Percentiles rank a stretch among this genome's conserved stretches.
These are phyloP conservation scores for Epichloe baconii DNA, from an alignment of 2,329 filamentous ascomycete genomes.

Conservation along the genomic window DNA sequence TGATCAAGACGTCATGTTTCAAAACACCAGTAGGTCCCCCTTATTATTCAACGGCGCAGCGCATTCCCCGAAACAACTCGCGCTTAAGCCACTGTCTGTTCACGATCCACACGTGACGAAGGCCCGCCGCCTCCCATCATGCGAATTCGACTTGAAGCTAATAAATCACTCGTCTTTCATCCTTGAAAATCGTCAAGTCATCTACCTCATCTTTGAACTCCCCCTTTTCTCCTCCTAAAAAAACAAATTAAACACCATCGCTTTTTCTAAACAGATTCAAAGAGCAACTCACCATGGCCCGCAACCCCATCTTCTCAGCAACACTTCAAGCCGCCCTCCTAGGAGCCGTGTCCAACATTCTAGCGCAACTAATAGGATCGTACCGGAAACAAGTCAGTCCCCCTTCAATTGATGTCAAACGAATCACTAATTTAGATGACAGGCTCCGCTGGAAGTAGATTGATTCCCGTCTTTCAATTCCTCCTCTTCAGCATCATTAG, in stretches of 20 bases:
- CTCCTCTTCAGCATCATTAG: conserved; percentile 58
- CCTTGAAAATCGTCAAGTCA: neutral
- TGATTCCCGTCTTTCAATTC: conserved; percentile 62
- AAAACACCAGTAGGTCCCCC: neutral
- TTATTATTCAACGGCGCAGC: neutral
- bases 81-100: neutral
- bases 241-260: too few relatives aligned
- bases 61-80: neutral
- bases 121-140: neutral
- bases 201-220: too few relatives aligned
- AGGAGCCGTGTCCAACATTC: conserved; percentile 53
- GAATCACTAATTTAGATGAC: neutral
- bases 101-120: neutral
- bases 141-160: too few relatives aligned
- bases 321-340: conserved; percentile 55
- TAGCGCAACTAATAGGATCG: conserved; percentile 58
- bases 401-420: too few relatives aligned
- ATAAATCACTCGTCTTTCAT: too few relatives aligned
- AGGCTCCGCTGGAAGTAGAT: conserved; percentile 33
- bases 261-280: too few relatives aligned
- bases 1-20: neutral
- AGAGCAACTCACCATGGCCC: conserved; percentile 13
- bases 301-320: conserved; percentile 40
- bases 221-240: accelerated
- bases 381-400: conserved; percentile 43